Percentiles rank a stretch among this genome's conserved stretches.
Conservation (phyloP, 2,329 filamentous ascomycete species). For the Colletotrichum tropicale region DNA sequence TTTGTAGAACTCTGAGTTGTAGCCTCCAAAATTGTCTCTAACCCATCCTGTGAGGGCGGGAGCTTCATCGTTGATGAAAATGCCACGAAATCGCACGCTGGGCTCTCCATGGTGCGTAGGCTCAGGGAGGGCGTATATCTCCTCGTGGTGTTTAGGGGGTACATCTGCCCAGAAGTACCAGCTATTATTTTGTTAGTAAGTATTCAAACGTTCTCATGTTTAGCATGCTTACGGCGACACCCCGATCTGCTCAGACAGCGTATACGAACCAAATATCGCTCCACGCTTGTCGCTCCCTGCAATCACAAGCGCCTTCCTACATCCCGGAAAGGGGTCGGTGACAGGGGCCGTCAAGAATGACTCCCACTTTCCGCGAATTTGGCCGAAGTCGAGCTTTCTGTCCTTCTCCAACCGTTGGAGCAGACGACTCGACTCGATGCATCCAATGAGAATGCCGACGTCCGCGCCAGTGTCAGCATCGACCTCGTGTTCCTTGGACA, state of each 20-base stretch:
- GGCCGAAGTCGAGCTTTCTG: slow-evolving; percentile 48
- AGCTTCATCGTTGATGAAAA: slow-evolving; percentile 69
- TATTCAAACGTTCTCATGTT: no score
- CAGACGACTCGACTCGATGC: slow-evolving; percentile 47
- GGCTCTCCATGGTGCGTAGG: slow-evolving; percentile 56
- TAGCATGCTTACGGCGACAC: slow-evolving; percentile 62
- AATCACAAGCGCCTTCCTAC: slow-evolving; percentile 57
- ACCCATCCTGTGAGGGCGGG: slow-evolving; percentile 64
- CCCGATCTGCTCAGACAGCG: slow-evolving; percentile 65
- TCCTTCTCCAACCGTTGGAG: slow-evolving; percentile 46
- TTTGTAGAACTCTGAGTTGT: slow-evolving; percentile 61
- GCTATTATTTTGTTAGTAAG: slow-evolving; percentile 13
- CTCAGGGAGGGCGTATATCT: slow-evolving; percentile 53
- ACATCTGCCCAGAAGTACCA: slow-evolving; percentile 69
- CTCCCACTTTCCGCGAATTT: slow-evolving; percentile 61
- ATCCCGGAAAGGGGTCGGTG: slow-evolving; percentile 46
- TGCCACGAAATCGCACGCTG: slow-evolving; percentile 62
- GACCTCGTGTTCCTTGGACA: not conserved
- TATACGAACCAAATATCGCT: slow-evolving; percentile 63
- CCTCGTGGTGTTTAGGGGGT: slow-evolving; percentile 48
- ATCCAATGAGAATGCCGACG: not conserved
- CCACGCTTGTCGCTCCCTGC: slow-evolving; percentile 63
- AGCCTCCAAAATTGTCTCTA: slow-evolving; percentile 53
- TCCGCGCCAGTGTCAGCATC: not conserved
- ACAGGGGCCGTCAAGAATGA: slow-evolving; percentile 52